Evolutionary conservation across 805 yeast species (phyloP).

Genomic region (Kazachstania kunashirensis): DNA sequence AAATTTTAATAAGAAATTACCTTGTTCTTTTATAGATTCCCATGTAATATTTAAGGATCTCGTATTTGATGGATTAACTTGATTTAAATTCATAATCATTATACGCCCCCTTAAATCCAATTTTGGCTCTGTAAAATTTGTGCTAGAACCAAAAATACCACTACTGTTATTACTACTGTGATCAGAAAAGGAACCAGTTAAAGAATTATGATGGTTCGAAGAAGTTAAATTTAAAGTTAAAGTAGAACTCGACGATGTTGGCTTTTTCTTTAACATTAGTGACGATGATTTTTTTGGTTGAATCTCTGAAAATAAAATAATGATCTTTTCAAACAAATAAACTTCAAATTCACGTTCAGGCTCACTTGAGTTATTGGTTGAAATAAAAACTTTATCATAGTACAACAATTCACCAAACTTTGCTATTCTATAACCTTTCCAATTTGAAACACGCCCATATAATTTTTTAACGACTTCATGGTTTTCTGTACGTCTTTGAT

Average conservation of each 20-base stretch:
- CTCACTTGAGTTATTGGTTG: conserved; percentile 39
- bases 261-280: conserved; percentile 33
- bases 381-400: conserved; percentile 53
- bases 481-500: conserved; percentile 87
- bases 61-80: conserved; percentile 37
- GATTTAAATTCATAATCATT: conserved; percentile 56
- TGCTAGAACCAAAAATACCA: conserved; percentile 4
- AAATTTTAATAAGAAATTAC: conserved; percentile 73
- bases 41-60: conserved; percentile 60
- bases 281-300: conserved; percentile 40
- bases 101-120: conserved; percentile 73
- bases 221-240: conserved; percentile 10
- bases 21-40: conserved; percentile 82
- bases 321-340: conserved; percentile 70
- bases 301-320: conserved; percentile 55
- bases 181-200: neutral
- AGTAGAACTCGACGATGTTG: conserved; percentile 21
- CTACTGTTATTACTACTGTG: conserved; percentile 3
- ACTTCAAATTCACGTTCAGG: conserved; percentile 82
- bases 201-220: conserved; percentile 3
- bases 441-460: conserved; percentile 67
- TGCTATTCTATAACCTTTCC: conserved; percentile 79
- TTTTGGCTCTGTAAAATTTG: conserved; percentile 26
- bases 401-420: conserved; percentile 80
- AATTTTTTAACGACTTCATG: conserved; percentile 58